phyloP scores from a whole-genome alignment of 164 flowering plant genomes.

The Cinnamomum micranthum region DNA sequence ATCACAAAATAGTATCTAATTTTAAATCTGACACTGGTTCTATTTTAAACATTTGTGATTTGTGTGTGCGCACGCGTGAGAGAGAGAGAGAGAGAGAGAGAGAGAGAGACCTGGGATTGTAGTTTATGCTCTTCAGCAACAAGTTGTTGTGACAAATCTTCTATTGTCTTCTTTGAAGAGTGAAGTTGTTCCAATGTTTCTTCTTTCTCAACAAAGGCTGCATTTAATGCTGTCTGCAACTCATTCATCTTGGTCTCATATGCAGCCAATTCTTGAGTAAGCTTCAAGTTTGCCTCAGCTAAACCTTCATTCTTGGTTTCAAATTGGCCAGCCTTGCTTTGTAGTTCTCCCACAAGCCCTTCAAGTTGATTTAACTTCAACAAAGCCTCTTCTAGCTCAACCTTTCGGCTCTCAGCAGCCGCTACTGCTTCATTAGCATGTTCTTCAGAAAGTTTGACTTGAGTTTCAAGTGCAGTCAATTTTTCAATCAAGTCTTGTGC shows the following conservation, averaged over 20 bases:
- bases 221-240: constrained; percentile 38
- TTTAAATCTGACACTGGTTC: too few species aligned
- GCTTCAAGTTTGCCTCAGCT: constrained; percentile 64
- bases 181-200: constrained; percentile 45
- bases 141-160: constrained; percentile 55
- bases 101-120: constrained; percentile 54
- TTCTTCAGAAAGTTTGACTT: constrained; percentile 37
- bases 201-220: constrained; percentile 43
- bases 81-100: too few species aligned
- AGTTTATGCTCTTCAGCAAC: constrained; percentile 48
- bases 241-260: constrained; percentile 55
- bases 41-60: too few species aligned
- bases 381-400: constrained; percentile 60
- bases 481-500: constrained; percentile 57
- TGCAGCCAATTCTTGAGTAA: constrained; percentile 50
- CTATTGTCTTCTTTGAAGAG: constrained; percentile 45
- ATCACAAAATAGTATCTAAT: too few species aligned
- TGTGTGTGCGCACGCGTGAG: too few species aligned
- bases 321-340: constrained; percentile 29
- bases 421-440: constrained; percentile 42
- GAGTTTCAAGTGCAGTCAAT: constrained; percentile 38
- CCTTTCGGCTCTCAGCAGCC: constrained; percentile 35
- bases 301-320: constrained; percentile 55
- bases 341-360: constrained; percentile 45
- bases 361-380: constrained; percentile 47